Conservation (phyloP, 129 eudicot species). For the Tagetes patula region DNA sequence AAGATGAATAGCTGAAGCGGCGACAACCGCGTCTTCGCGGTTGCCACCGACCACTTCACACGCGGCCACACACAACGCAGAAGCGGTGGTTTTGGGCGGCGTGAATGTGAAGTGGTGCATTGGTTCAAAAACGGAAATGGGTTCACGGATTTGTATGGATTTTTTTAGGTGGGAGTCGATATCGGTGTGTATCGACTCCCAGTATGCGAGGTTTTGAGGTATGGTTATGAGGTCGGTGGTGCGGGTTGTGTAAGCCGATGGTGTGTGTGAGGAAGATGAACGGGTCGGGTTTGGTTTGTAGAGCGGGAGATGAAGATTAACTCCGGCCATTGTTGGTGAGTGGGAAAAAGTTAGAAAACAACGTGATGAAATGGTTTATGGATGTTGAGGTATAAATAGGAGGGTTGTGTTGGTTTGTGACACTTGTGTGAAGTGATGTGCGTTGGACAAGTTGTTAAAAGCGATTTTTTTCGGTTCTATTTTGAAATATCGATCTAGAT, state of each 20-base stretch:
- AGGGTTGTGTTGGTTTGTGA: not conserved
- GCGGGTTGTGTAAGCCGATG: not conserved
- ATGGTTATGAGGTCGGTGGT: not conserved
- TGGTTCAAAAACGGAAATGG: constrained; percentile 56
- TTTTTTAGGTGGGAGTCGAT: constrained; percentile 51
- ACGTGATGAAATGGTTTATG: too few relatives aligned
- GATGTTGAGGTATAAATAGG: not conserved
- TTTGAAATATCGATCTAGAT: too few relatives aligned
- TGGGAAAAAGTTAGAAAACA: too few relatives aligned
- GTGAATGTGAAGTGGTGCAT: constrained; percentile 64
- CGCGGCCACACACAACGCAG: constrained; percentile 61
- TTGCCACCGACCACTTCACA: constrained; percentile 70
- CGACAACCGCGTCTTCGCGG: constrained; percentile 48
- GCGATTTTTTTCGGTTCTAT: not conserved
- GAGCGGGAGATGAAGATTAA: constrained; percentile 15
- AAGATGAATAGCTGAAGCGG: constrained; percentile 67
- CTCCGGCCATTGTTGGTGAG: constrained; percentile 39
- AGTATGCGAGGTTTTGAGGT: constrained; percentile 43
- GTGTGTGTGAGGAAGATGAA: constrained; percentile 18
- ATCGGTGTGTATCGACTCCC: constrained; percentile 45
- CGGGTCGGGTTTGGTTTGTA: constrained; percentile 21
- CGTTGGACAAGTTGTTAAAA: not conserved
- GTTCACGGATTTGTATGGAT: constrained; percentile 43
- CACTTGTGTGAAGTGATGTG: not conserved
- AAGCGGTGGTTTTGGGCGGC: constrained; percentile 50